Evolutionary conservation across 208 protist genomes (phyloP).

Genomic region (Trypanosoma platydactyli): DNA sequence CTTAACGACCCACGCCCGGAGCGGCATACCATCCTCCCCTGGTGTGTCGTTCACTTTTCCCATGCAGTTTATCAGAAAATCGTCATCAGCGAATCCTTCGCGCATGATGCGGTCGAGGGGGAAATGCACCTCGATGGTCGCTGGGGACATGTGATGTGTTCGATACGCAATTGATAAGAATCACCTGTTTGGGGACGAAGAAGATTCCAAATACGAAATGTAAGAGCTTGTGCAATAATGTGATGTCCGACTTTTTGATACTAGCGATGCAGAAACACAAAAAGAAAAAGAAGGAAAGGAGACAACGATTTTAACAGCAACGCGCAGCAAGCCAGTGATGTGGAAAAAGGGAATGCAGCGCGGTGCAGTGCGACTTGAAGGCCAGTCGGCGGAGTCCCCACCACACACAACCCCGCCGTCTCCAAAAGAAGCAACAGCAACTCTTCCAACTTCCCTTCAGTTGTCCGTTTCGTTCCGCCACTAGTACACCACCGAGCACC

Average conservation of each 20-base stretch:
- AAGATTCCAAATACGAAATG: too few relatives aligned
- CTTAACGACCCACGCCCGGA: constrained; percentile 73
- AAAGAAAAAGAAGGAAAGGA: constrained; percentile 17
- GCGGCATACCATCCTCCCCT: constrained; percentile 66
- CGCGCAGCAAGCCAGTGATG: too few relatives aligned
- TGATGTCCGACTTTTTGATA: too few relatives aligned
- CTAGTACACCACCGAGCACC: background rate
- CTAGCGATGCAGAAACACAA: constrained; percentile 5
- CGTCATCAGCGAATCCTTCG: constrained; percentile 50
- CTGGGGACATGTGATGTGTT: constrained; percentile 15
- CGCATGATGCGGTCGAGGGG: constrained; percentile 46
- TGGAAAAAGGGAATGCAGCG: too few relatives aligned
- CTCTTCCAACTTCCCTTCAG: background rate
- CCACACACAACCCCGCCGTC: too few relatives aligned
- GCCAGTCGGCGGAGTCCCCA: too few relatives aligned
- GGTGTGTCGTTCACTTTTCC: constrained; percentile 69
- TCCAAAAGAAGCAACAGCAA: background rate
- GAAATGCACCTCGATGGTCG: constrained; percentile 48
- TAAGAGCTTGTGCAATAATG: too few relatives aligned
- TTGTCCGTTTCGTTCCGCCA: background rate
- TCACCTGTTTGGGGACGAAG: too few relatives aligned
- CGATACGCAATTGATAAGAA: too few relatives aligned
- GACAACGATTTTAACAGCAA: too few relatives aligned
- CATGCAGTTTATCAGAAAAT: constrained; percentile 69
- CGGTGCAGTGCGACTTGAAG: too few relatives aligned